Percentiles rank a stretch among this genome's conserved stretches.
phyloP scores from a whole-genome alignment of 352 stramenopile genomes.

The Phytopythium oedochilum region DNA sequence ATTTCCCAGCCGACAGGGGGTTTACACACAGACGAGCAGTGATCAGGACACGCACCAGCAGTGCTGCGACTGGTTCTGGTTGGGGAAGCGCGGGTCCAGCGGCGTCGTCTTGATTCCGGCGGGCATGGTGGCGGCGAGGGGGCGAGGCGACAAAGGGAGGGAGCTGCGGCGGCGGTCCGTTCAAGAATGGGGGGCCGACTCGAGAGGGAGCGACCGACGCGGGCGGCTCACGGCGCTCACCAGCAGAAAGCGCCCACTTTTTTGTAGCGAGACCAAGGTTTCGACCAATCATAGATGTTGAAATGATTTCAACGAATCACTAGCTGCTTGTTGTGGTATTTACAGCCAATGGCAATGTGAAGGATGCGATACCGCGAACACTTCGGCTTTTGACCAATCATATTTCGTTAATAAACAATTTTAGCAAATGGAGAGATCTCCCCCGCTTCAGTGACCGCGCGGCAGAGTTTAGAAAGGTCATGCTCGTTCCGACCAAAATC shows the following conservation, averaged over 20 bases:
- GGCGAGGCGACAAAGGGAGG: background rate
- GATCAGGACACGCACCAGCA: slow-evolving; percentile 53
- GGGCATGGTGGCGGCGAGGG: slow-evolving; percentile 29
- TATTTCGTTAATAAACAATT: background rate
- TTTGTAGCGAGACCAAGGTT: slow-evolving; percentile 25
- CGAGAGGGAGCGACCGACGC: slow-evolving; percentile 1
- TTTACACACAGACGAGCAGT: background rate
- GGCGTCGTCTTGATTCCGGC: slow-evolving; percentile 80
- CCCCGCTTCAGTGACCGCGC: background rate
- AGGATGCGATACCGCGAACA: too few relatives aligned
- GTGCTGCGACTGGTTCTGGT: slow-evolving; percentile 86
- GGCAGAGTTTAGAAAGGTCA: background rate
- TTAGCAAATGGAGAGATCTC: background rate
- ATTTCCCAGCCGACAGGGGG: too few relatives aligned
- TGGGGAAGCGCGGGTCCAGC: slow-evolving; percentile 83
- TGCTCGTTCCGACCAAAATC: background rate
- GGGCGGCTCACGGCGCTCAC: slow-evolving; percentile 11
- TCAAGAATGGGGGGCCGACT: slow-evolving; percentile 15
- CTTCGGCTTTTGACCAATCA: slow-evolving; percentile 9
- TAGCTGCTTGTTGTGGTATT: too few relatives aligned
- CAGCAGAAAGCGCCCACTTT: slow-evolving; percentile 29
- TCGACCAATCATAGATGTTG: slow-evolving; percentile 15
- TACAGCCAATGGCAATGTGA: too few relatives aligned
- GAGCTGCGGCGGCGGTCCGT: slow-evolving; percentile 10
- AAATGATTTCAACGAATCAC: slow-evolving; percentile 15